phyloP scores from a whole-genome alignment of 2,329 filamentous ascomycete species.

The Colletotrichum sp. region DNA sequence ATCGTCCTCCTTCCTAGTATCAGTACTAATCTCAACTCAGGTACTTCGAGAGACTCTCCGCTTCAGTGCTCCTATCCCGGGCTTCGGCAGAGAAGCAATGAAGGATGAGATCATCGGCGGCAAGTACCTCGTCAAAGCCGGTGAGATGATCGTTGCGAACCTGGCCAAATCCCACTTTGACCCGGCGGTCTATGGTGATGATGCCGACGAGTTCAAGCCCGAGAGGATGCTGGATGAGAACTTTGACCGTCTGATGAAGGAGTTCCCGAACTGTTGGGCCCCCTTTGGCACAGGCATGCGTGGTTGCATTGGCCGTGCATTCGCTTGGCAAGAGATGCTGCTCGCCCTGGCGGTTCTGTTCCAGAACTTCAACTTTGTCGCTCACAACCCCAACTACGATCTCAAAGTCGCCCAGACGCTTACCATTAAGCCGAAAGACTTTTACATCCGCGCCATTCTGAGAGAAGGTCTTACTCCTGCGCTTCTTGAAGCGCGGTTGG shows the following conservation, averaged over 20 bases:
- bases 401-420: conserved; percentile 58
- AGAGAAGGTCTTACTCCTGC: conserved; percentile 43
- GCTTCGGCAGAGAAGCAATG: conserved; percentile 30
- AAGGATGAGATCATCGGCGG: conserved; percentile 54
- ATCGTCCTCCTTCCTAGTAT: neutral
- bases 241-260: conserved; percentile 39
- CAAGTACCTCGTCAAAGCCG: conserved; percentile 55
- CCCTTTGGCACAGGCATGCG: conserved; percentile 59
- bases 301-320: conserved; percentile 57
- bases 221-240: conserved; percentile 66
- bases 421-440: conserved; percentile 65
- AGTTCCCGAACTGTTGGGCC: conserved; percentile 45
- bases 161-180: conserved; percentile 59
- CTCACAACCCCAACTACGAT: conserved; percentile 62
- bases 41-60: conserved; percentile 60
- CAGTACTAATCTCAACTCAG: neutral
- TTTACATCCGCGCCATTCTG: conserved; percentile 62
- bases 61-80: conserved; percentile 29
- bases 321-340: conserved; percentile 59
- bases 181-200: conserved; percentile 58
- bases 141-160: conserved; percentile 47
- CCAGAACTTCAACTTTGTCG: conserved; percentile 70
- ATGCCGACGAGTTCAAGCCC: conserved; percentile 62
- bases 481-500: conserved; percentile 50
- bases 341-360: conserved; percentile 58